A percentile compares a stretch with the other conserved stretches of the same genome.
Conservation (phyloP, 1,284 basidiomycete species). For the Hypsizygus ulmarius region DNA sequence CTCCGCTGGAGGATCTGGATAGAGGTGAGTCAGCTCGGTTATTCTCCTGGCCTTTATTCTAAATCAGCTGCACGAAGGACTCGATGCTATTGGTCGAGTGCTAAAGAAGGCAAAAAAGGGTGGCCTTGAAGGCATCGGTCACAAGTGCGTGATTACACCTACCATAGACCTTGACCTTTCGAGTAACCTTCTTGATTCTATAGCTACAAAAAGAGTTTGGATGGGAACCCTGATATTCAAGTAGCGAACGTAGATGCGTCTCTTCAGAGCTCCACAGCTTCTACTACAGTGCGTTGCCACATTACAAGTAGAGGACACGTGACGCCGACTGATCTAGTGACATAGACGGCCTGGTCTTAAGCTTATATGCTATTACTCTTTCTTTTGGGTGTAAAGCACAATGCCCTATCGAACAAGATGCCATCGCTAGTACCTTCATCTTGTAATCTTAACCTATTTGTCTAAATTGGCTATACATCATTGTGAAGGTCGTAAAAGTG, state of each 20-base stretch:
- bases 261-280: slow-evolving; percentile 13
- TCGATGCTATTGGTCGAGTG: slow-evolving; percentile 84
- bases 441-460: no score
- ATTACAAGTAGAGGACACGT: background rate
- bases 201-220: slow-evolving; percentile 64
- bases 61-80: slow-evolving; percentile 42
- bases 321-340: background rate
- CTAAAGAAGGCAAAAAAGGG: slow-evolving; percentile 67
- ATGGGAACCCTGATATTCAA: slow-evolving; percentile 25
- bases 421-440: background rate
- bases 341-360: background rate
- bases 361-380: no score
- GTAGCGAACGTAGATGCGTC: slow-evolving; percentile 18
- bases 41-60: slow-evolving; percentile 2
- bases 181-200: background rate
- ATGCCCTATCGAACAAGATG: no score
- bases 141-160: slow-evolving; percentile 41
- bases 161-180: background rate
- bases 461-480: no score
- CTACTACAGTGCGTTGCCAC: slow-evolving; percentile 6
- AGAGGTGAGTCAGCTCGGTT: slow-evolving; percentile 47
- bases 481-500: no score
- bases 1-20: slow-evolving; percentile 79
- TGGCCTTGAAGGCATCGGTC: slow-evolving; percentile 60
- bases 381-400: no score